Percentiles rank a stretch among this genome's conserved stretches.
Conservation (phyloP, 2,329 filamentous ascomycete species). For the Nemania bipapillata region DNA sequence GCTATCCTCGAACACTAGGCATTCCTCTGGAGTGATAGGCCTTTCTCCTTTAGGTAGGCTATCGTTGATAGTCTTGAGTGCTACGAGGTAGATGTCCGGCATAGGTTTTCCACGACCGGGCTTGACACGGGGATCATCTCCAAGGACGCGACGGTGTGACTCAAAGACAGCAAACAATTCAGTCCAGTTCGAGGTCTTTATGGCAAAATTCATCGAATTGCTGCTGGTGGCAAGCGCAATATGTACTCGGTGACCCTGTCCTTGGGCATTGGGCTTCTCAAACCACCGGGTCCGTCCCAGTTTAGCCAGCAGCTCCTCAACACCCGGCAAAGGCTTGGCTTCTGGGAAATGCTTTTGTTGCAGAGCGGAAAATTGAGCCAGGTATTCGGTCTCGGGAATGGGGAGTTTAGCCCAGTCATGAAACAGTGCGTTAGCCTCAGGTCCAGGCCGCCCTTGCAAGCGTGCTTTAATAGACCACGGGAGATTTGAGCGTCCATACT, state of each 20-base stretch:
- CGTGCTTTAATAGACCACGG: conserved; percentile 96
- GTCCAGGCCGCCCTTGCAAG: conserved; percentile 71
- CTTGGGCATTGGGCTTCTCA: conserved; percentile 53
- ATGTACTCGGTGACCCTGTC: conserved; percentile 65
- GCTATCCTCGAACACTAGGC: conserved; percentile 94
- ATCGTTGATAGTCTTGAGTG: conserved; percentile 84
- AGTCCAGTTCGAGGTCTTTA: conserved; percentile 76
- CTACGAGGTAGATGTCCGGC: conserved; percentile 92
- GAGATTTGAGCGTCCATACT: conserved; percentile 77
- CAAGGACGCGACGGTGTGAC: conserved; percentile 76
- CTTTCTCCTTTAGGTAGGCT: conserved; percentile 71
- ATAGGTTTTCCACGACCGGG: conserved; percentile 89
- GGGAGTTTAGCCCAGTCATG: conserved; percentile 87
- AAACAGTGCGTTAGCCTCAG: conserved; percentile 65
- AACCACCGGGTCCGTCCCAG: conserved; percentile 66
- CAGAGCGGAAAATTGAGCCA: conserved; percentile 66
- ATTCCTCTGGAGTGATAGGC: conserved; percentile 81
- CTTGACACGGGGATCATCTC: conserved; percentile 83
- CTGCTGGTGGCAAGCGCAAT: conserved; percentile 89
- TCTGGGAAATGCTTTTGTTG: conserved; percentile 78
- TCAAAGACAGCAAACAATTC: conserved; percentile 74
- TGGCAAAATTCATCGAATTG: conserved; percentile 74
- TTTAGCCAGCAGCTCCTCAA: conserved; percentile 72
- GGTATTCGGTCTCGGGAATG: conserved; percentile 75
- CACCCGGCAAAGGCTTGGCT: conserved; percentile 82